Base-by-base conservation (phyloP, 768 basidiomycete species). In the Clavaria fumosa region DNA sequence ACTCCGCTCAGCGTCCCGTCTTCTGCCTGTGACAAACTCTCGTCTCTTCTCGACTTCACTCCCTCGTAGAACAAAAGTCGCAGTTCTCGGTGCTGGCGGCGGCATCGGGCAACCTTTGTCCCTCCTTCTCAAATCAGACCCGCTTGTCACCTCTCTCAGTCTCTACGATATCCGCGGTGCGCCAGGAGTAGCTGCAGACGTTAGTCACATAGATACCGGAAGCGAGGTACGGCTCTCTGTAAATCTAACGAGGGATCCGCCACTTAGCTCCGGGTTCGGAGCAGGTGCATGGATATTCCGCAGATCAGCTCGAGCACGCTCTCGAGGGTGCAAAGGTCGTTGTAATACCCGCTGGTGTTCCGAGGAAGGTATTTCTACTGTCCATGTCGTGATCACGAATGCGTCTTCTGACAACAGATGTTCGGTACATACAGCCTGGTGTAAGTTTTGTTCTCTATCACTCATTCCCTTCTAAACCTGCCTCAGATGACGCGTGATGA, bases 51-150 rank as follows among this genome's bases (percentile, higher is more conserved):
- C 82, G 33, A 76, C 83, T 19, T 77, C 78, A 17, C 64, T 72
- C 18, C 53, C 75, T 31, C 71, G 76, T 51, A 70, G 69, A 45
- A 78, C 77, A 47, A 91, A 90, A 67, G 93, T 95, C 57, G 83
- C 84, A 35, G 91, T 99, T 43, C 84, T 95, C 57, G 93, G 93
- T 51, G 95, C 95, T 44, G 93, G 88, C 51, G 93, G 93, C 70
- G 93, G 93, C 60, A 97, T 97, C 58, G 93, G 93, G 57, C 93
- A 97, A 61, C 91, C 93, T 53, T 67, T 96, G 51, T 93, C 89
- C 34, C 65, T 97, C 46, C 70, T 95, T 47, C 76, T 96, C 57
- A 96, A 97, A 70, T 73, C 64, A 47, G 83, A 99, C 67, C 88
- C 88, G 30, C 65, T 90, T 48, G 83, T 95, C 56, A 75, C 75